Conservation (phyloP, 352 stramenopile genomes). For the Plasmopara viticola region DNA sequence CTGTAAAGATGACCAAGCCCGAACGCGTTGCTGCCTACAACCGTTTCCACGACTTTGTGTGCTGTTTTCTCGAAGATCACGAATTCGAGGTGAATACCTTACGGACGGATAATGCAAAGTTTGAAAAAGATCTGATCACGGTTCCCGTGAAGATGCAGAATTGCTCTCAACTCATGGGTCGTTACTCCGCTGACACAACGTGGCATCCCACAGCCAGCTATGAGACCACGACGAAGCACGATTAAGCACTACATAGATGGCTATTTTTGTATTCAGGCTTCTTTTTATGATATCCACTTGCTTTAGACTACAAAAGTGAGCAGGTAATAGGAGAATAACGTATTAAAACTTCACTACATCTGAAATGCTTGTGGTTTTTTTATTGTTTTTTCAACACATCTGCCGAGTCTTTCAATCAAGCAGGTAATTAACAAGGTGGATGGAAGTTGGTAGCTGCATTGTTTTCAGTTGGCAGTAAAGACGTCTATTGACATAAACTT, state of each 20-base stretch:
- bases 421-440: no score
- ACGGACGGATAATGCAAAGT: conserved; percentile 4
- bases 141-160: conserved; percentile 16
- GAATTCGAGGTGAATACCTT: conserved; percentile 22
- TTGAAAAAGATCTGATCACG: conserved; percentile 10
- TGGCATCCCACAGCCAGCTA: conserved; percentile 8
- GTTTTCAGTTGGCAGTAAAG: no score
- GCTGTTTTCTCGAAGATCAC: conserved; percentile 20
- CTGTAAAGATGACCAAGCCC: conserved; percentile 3
- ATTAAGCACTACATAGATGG: not conserved
- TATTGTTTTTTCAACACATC: no score
- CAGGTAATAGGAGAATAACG: no score
- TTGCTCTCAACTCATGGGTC: conserved; percentile 12
- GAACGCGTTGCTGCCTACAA: conserved; percentile 20
- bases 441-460: no score
- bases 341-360: no score
- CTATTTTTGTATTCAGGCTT: no score
- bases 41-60: conserved; percentile 24
- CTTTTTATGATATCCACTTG: no score
- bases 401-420: no score
- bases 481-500: no score
- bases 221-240: not conserved
- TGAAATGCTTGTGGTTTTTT: no score
- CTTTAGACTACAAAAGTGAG: no score
- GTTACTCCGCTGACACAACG: conserved; percentile 12